Percentiles rank a stretch among this genome's conserved stretches.
These are phyloP conservation scores for Thalassiosira livingstoniorum DNA, from an alignment of 352 stramenopile genomes.

Conservation along the genomic window DNA sequence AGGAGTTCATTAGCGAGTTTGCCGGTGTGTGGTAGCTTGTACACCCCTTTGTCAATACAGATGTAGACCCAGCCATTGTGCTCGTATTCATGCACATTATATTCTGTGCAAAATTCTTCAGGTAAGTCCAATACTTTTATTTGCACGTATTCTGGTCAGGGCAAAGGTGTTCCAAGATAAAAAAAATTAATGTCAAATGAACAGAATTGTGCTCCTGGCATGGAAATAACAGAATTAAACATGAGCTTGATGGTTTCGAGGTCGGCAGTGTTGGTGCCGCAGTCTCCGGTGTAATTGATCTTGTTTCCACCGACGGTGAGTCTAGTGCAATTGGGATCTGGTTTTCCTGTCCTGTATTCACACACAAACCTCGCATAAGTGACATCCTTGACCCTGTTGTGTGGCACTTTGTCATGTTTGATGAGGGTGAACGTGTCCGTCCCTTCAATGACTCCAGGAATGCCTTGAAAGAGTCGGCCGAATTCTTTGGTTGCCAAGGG, in stretches of 20 bases:
- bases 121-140: not conserved
- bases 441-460: conserved; percentile 2
- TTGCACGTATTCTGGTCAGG: conserved; percentile 6
- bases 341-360: too few species aligned
- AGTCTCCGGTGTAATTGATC: conserved; percentile 31
- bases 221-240: conserved; percentile 2
- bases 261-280: conserved; percentile 3
- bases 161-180: not conserved
- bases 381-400: too few species aligned
- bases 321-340: conserved; percentile 3
- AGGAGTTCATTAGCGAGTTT: conserved; percentile 15
- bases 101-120: not conserved
- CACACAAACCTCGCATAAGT: too few species aligned
- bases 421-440: conserved; percentile 25
- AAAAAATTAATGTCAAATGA: conserved; percentile 16
- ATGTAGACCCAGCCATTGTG: conserved; percentile 7
- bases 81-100: not conserved
- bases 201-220: not conserved
- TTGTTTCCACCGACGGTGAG: conserved; percentile 30
- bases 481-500: conserved; percentile 21
- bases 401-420: conserved; percentile 2
- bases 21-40: conserved; percentile 27
- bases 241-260: not conserved
- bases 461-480: conserved; percentile 16
- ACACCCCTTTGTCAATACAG: conserved; percentile 14